phyloP scores from a whole-genome alignment of 2,329 filamentous ascomycete species.

The Verticillium tricorpus region DNA sequence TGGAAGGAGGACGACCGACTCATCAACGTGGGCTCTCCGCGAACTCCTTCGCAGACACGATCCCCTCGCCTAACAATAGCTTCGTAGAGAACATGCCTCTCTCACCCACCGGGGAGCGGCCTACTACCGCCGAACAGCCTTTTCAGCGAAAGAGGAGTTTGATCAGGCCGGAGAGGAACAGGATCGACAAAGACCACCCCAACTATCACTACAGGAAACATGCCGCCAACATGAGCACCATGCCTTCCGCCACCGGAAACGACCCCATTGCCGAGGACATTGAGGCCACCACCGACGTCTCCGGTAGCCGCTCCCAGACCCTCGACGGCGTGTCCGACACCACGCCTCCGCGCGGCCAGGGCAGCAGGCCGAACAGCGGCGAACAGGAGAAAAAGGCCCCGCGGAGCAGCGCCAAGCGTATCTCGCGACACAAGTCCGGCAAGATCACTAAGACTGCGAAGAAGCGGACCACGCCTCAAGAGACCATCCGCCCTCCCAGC shows the following conservation, averaged over 20 bases:
- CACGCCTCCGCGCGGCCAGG: slow-evolving; percentile 24
- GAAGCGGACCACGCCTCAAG: slow-evolving; percentile 49
- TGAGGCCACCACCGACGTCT: slow-evolving; percentile 57
- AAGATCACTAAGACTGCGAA: slow-evolving; percentile 59
- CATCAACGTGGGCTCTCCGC: slow-evolving; percentile 53
- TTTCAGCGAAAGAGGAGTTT: slow-evolving; percentile 76
- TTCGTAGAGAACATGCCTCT: slow-evolving; percentile 45
- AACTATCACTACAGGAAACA: slow-evolving; percentile 96
- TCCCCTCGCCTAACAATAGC: slow-evolving; percentile 50
- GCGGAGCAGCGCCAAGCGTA: slow-evolving; percentile 26
- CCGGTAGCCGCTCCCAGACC: slow-evolving; percentile 34
- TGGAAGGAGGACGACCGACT: slow-evolving; percentile 8
- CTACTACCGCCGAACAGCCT: slow-evolving; percentile 22
- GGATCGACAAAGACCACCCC: slow-evolving; percentile 80
- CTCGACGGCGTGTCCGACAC: slow-evolving; percentile 41
- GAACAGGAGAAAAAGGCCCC: slow-evolving; percentile 32
- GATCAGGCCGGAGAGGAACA: slow-evolving; percentile 81
- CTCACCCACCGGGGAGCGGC: slow-evolving; percentile 38
- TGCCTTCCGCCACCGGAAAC: slow-evolving; percentile 88
- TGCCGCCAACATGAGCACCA: slow-evolving; percentile 85
- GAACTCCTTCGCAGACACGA: slow-evolving; percentile 55
- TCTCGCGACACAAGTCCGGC: slow-evolving; percentile 44
- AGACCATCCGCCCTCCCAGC: slow-evolving; percentile 73
- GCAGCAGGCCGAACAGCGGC: slow-evolving; percentile 23
- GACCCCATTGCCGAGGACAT: slow-evolving; percentile 81